These are phyloP conservation scores for Cadophora gregata DNA, from an alignment of 2,329 filamentous ascomycete species.

Conservation along the genomic window DNA sequence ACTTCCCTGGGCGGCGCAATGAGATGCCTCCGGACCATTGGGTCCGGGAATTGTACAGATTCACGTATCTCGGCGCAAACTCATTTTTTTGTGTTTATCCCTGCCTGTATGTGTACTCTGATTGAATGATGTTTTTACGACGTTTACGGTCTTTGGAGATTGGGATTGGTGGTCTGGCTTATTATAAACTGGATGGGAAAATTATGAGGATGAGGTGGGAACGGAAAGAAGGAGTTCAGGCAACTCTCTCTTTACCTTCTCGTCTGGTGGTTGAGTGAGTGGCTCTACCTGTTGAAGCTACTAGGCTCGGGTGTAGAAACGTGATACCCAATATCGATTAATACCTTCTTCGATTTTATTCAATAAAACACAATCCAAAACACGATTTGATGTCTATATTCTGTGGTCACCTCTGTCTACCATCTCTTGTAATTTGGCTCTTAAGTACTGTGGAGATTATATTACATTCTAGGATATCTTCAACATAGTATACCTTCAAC, in stretches of 20 bases:
- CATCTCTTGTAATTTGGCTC: too few species aligned
- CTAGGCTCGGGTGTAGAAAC: slow-evolving; percentile 1
- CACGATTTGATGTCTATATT: too few species aligned
- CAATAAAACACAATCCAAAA: neutral
- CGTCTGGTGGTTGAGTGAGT: neutral
- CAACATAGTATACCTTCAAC: neutral
- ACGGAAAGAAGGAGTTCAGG: neutral
- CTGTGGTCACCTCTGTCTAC: too few species aligned
- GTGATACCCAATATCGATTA: slow-evolving; percentile 9
- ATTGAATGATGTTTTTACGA: neutral
- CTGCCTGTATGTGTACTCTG: neutral
- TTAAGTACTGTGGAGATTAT: neutral
- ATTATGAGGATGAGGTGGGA: neutral
- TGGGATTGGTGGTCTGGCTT: neutral
- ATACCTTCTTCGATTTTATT: neutral
- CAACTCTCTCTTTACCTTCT: neutral
- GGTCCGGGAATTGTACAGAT: slow-evolving; percentile 59
- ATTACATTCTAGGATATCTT: neutral
- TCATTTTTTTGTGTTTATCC: slow-evolving; percentile 46
- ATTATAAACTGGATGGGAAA: neutral
- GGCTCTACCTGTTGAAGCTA: neutral
- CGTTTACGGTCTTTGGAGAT: neutral
- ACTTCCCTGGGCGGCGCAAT: neutral
- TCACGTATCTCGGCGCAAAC: slow-evolving; percentile 58
- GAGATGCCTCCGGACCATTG: slow-evolving; percentile 65